Percentiles rank a stretch among this genome's conserved stretches.
These are phyloP conservation scores for Pisolithus tinctorius DNA, from an alignment of 768 basidiomycete species.

Conservation along the genomic window DNA sequence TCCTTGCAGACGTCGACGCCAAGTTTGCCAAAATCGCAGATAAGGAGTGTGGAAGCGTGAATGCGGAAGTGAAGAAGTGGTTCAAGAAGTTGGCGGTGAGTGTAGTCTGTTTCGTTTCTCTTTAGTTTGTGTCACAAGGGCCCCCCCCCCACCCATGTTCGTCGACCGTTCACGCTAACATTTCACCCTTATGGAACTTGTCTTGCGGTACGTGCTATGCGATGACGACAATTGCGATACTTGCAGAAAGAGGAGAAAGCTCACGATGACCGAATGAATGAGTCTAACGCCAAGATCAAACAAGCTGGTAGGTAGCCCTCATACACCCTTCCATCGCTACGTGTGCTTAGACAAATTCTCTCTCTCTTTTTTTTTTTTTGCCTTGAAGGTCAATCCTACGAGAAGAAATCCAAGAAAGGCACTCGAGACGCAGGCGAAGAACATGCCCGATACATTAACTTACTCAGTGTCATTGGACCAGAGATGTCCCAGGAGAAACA, in stretches of 20 bases:
- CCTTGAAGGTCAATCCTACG: conserved; percentile 55
- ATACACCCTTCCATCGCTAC: not conserved
- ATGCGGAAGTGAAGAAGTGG: conserved; percentile 74
- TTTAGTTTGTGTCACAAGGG: not conserved
- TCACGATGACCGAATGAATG: conserved; percentile 65
- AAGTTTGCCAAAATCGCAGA: conserved; percentile 73
- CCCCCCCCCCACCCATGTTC: not conserved
- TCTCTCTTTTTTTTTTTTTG: conserved; percentile 5
- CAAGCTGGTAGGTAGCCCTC: conserved; percentile 48
- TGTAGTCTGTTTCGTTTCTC: conserved; percentile 7
- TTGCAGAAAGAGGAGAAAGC: conserved; percentile 71
- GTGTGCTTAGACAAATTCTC: not conserved
- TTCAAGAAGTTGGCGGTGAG: conserved; percentile 77
- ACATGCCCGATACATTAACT: conserved; percentile 69
- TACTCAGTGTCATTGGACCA: conserved; percentile 64
- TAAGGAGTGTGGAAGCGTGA: conserved; percentile 62
- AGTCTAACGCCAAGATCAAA: conserved; percentile 66
- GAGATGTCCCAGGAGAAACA: conserved; percentile 78
- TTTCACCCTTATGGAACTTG: not conserved
- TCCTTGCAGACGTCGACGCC: conserved; percentile 59
- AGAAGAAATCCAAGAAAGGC: conserved; percentile 77
- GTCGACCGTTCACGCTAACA: not conserved
- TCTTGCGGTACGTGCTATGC: not conserved
- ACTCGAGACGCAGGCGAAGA: conserved; percentile 62
- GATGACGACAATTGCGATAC: not conserved